Base-by-base conservation (phyloP, 495 filamentous ascomycete species). In the Xylaria curta region DNA sequence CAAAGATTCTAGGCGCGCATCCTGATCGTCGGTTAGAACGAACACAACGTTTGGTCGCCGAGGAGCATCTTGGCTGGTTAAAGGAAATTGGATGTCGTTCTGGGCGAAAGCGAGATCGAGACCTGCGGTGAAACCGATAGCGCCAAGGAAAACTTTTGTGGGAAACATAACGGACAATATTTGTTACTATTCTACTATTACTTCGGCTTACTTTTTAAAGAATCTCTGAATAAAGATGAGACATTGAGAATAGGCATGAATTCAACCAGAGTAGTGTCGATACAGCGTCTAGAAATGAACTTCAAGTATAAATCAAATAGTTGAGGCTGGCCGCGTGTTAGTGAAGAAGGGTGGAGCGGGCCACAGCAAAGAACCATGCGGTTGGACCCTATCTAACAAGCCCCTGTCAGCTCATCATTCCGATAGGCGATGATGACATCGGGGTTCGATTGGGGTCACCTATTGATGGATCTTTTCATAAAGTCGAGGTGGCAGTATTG, bases 11-110 rank as follows among this genome's bases (percentile, higher is more conserved):
- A 91, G 76, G 44, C 85, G 82, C 9, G 85, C 76, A 61, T 91
- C 89, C 73, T 91, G 89, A 68, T 91, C 88, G 71, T 90, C 89
- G 2, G 87, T 89, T 58, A 91, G 76, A 47, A 91, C 78, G 53
- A 90, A 88, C 15, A 91, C 74, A 44, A 79, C 72, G 56, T 79
- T 79, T 0, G 78, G 78, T 49, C 70, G 71, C 15, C 73, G 68
- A 58, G 47, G 70, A 24, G 21, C 24, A 47, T 63, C 24, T 24
- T 51, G 64, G 7, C 4, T 2, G 44, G 58, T 19, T 0, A 68
- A 53, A n/a, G 72, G 72, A 3, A 60, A 31, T 36, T 73, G 74
- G 2, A 21, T 68, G 46, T 56, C 60, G 21, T 6, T 17, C 17
- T 63, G 40, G 7, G 74, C 68, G 21, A 40, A 8, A 28, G 36